phyloP scores from a whole-genome alignment of 2,329 filamentous ascomycete genomes.

The Sarocladium oryzae region DNA sequence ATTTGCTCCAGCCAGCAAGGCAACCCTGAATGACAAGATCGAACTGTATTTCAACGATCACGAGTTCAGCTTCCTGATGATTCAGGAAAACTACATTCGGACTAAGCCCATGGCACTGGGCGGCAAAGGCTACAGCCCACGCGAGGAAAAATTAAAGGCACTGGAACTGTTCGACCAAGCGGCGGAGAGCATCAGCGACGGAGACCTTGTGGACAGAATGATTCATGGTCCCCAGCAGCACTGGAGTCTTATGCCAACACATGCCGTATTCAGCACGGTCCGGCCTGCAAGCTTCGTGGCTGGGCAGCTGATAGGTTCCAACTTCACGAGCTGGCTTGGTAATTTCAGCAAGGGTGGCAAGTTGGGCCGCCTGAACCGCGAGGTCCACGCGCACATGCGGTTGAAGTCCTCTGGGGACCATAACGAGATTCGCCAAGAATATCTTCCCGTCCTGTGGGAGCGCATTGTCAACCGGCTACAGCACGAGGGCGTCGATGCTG shows the following conservation, averaged over 20 bases:
- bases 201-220: slow-evolving; percentile 93
- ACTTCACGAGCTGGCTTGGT: slow-evolving; percentile 88
- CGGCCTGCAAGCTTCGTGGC: slow-evolving; percentile 81
- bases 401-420: slow-evolving; percentile 84
- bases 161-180: slow-evolving; percentile 82
- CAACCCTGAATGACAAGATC: slow-evolving; percentile 93
- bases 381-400: slow-evolving; percentile 96
- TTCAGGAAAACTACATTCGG: slow-evolving; percentile 94
- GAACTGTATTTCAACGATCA: slow-evolving; percentile 99
- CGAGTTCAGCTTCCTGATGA: slow-evolving; percentile 94
- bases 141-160: slow-evolving; percentile 70
- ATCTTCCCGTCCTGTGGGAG: slow-evolving; percentile 82
- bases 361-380: slow-evolving; percentile 75
- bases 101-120: slow-evolving; percentile 65
- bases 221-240: slow-evolving; percentile 98
- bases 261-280: slow-evolving; percentile 93
- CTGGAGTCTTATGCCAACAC: slow-evolving; percentile 95
- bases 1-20: slow-evolving; percentile 75
- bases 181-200: slow-evolving; percentile 93
- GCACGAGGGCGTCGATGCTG: slow-evolving; percentile 71
- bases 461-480: slow-evolving; percentile 69
- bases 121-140: slow-evolving; percentile 48
- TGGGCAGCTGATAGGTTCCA: slow-evolving; percentile 67
- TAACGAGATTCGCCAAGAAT: slow-evolving; percentile 90
- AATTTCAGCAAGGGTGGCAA: slow-evolving; percentile 85